Base-by-base conservation (phyloP, 2,329 filamentous ascomycete genomes). In the Colletotrichum somersetense region DNA sequence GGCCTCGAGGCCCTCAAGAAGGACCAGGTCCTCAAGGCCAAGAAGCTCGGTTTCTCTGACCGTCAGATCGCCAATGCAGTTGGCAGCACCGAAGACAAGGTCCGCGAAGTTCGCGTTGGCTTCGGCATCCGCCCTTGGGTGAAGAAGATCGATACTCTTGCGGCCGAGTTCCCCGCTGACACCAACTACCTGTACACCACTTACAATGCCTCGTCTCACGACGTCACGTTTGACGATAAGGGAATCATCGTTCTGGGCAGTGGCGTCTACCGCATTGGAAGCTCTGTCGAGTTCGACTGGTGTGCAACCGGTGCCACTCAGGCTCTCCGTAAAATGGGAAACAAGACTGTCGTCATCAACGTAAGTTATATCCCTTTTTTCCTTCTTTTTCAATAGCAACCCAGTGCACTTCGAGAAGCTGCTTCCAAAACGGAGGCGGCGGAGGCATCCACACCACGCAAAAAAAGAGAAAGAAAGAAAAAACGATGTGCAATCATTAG, bases 301-400 rank as follows among this genome's bases (percentile, higher is more conserved):
- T 98, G 96, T 81, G 95, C 95, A 75, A 95, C 98, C 73, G 96
- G 95, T 79, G 93, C 95, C 75, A 95, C 95, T 14, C 88, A 94
- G 74, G 93, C 94, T 53, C 88, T 98, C 74, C 91, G 91, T 78
- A 87, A 92, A 73, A 94, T 97, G 87, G 95, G 95, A 76, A 93
- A 97, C 87, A 98, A 98, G 91, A 98, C 96, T 40, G 91, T 97
- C 70, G 97, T 98, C 94, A 96, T 99, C 79, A 98, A 98, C 79
- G 87, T 89, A 83, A 87, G 86, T 83, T 5, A 42, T 6, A 20
- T 8, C 20, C 11, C 3, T n/a, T n/a, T n/a, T n/a, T 23, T 10
- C 20, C 44, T 7, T n/a, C 7, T 23, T 2, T 11, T 26, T 52
- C 35, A 30, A 20, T 46, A 11, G 14, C 14, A 4, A 42, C 16